Evolutionary conservation across 805 yeast genomes (phyloP), one percentile per base, ranked within the genome.

Genomic region (Starmerella potacharoeniae): DNA sequence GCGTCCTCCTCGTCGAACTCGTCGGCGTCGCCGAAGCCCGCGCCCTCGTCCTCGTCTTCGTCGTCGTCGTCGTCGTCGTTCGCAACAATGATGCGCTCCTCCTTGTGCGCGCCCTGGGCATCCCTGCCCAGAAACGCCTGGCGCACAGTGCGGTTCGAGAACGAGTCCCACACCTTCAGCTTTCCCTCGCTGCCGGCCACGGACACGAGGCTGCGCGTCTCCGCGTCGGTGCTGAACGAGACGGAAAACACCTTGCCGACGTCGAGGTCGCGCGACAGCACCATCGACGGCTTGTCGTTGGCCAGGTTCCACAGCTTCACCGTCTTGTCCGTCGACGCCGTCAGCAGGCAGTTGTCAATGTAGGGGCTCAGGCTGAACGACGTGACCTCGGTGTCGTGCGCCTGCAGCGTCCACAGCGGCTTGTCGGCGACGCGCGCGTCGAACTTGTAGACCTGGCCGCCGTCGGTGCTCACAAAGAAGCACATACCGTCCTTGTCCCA

Each of bases 351-450:
- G 17, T 91, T 93, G 30, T 83, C 82, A 35, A 88, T 68, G 66
- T 73, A 78, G 30, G 68, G 66, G 71, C 87, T 90, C 39, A 83
- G 77, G 61, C 83, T 84, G 62, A 93, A 76, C 2, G 91, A 76
- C 5, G 96, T 84, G 58, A 93, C 84, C 58, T 95, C 97, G 2
- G 95, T 79, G 71, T 93, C 97, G 68, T 93, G 98, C 2, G 97
- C 97, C 69, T 93, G 96, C 62, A 93, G 75, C 2, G 95, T 87
- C 98, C 98, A 93, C 35, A 91, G 64, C 17, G 97, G 90, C 55
- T 75, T 72, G 47, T 75, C 77, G 29, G 42, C 40, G 40, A 75
- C 78, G 68, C 96, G 80, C 46, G 87, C 84, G 69, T 91, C 98
- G 64, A 84, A 91, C 58, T 91, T 84, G 73, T 87, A 87, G 30